Conservation (phyloP, 768 basidiomycete species). For the Russula sp. region DNA sequence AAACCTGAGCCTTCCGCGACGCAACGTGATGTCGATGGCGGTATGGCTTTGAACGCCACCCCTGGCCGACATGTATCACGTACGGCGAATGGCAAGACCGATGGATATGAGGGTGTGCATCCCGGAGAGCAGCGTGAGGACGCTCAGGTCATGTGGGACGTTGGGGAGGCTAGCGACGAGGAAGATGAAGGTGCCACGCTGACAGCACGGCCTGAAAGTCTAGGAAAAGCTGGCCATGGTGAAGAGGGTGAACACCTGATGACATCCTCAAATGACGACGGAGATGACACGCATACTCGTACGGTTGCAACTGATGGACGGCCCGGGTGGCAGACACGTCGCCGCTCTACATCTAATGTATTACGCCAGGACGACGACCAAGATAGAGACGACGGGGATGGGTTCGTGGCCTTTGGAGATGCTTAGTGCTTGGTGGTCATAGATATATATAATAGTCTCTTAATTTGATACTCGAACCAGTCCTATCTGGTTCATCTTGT, state of each 20-base stretch:
- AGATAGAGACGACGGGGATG: slow-evolving; percentile 5
- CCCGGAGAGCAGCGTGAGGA: slow-evolving; percentile 31
- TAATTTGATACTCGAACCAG: too few relatives aligned
- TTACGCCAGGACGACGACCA: background rate
- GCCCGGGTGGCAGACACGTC: slow-evolving; percentile 1
- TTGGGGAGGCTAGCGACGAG: slow-evolving; percentile 66
- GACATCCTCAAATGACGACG: slow-evolving; percentile 27
- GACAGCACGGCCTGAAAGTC: slow-evolving; percentile 32
- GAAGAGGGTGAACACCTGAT: slow-evolving; percentile 41
- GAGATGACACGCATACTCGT: slow-evolving; percentile 26
- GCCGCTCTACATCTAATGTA: slow-evolving; percentile 17
- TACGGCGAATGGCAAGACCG: slow-evolving; percentile 27
- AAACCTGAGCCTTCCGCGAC: slow-evolving; percentile 55
- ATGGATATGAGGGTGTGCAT: slow-evolving; percentile 34
- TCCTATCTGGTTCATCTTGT: too few relatives aligned
- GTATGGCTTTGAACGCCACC: slow-evolving; percentile 27
- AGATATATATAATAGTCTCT: too few relatives aligned
- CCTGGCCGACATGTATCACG: slow-evolving; percentile 24
- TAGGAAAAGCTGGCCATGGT: slow-evolving; percentile 1
- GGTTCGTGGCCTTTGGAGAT: slow-evolving; percentile 13
- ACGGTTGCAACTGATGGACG: background rate
- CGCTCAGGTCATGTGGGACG: slow-evolving; percentile 52
- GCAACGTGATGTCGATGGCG: slow-evolving; percentile 26
- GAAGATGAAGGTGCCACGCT: slow-evolving; percentile 40
- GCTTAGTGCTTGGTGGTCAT: background rate